These are phyloP conservation scores for Pseudocercospora cruenta DNA, from an alignment of 2,329 filamentous ascomycete species.

Conservation along the genomic window DNA sequence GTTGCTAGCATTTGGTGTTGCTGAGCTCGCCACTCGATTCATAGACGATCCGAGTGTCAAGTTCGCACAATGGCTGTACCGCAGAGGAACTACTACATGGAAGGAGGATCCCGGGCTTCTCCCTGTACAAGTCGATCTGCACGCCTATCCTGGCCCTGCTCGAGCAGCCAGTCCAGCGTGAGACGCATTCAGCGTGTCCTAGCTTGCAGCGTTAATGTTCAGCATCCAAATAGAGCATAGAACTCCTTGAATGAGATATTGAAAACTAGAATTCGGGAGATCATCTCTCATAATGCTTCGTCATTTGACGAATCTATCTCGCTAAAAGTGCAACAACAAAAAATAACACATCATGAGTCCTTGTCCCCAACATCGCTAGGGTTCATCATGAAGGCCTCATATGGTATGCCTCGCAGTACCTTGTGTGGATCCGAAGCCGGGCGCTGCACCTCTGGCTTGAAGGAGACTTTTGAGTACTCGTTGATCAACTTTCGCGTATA, in stretches of 20 bases:
- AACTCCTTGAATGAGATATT: too few species aligned
- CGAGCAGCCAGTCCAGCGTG: too few species aligned
- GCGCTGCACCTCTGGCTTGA: not conserved
- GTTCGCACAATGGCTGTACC: constrained; percentile 10
- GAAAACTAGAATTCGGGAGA: too few species aligned
- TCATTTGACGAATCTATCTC: not conserved
- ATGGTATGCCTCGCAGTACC: not conserved
- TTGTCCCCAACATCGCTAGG: not conserved
- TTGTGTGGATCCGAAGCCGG: not conserved
- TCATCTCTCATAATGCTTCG: too few species aligned
- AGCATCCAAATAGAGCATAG: too few species aligned
- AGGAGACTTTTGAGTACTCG: not conserved
- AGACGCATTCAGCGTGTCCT: too few species aligned
- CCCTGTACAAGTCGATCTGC: not conserved
- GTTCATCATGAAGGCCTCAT: not conserved
- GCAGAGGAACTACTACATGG: not conserved
- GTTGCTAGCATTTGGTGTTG: constrained; percentile 40
- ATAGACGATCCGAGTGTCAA: constrained; percentile 13
- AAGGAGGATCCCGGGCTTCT: not conserved
- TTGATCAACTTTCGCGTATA: not conserved
- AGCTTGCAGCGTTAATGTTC: too few species aligned
- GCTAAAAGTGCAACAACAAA: not conserved
- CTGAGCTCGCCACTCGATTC: constrained; percentile 7
- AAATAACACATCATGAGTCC: not conserved
- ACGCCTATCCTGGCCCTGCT: too few species aligned